These are phyloP conservation scores for Metarhizium sp. DNA, from an alignment of 2,329 filamentous ascomycete species.

Conservation along the genomic window DNA sequence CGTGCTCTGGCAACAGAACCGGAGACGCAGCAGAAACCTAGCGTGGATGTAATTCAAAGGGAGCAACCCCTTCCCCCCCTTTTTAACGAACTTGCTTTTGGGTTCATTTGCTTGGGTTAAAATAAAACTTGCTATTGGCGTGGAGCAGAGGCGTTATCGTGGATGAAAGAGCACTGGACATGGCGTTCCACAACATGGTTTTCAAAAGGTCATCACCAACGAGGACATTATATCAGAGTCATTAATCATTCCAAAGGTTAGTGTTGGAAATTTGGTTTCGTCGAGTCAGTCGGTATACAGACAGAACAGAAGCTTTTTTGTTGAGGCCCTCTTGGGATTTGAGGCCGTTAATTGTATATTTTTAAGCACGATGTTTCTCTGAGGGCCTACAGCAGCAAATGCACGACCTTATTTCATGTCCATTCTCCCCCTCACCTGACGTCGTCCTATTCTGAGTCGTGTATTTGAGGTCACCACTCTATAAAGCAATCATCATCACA, in stretches of 20 bases:
- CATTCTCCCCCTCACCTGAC: too few species aligned
- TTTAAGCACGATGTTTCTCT: not conserved
- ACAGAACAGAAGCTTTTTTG: not conserved
- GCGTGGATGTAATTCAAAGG: conserved; percentile 31
- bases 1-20: conserved; percentile 46
- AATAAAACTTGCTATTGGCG: not conserved
- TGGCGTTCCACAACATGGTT: too few species aligned
- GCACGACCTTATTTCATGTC: too few species aligned
- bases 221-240: too few species aligned
- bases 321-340: not conserved
- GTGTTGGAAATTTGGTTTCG: not conserved
- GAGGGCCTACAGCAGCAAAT: not conserved
- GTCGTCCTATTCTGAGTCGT: not conserved
- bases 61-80: not conserved
- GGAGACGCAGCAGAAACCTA: conserved; percentile 36
- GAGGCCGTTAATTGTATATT: not conserved
- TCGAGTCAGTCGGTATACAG: not conserved
- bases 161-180: not conserved
- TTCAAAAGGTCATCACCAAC: too few species aligned
- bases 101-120: not conserved
- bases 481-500: not conserved
- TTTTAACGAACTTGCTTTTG: not conserved
- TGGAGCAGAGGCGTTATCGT: conserved; percentile 1
- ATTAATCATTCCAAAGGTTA: not conserved
- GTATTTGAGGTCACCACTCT: not conserved